phyloP scores from a whole-genome alignment of 2,329 filamentous ascomycete genomes.

The Xylariaceae sp. region DNA sequence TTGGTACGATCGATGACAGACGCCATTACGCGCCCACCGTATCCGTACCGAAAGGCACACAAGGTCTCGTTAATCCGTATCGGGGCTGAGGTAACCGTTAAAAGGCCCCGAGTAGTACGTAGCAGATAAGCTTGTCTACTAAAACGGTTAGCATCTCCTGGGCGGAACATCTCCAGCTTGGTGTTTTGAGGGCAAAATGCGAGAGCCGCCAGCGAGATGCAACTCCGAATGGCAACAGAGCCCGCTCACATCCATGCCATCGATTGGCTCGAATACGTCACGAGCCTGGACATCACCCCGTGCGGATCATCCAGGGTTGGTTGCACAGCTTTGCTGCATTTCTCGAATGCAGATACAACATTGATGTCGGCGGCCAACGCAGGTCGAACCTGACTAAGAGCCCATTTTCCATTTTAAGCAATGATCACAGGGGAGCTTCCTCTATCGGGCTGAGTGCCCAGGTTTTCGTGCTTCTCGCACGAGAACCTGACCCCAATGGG shows the following conservation, averaged over 20 bases:
- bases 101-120: constrained; percentile 3
- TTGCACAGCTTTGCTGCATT: constrained; percentile 15
- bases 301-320: constrained; percentile 18
- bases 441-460: constrained; percentile 16
- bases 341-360: constrained; percentile 16
- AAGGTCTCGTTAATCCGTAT: constrained; percentile 5
- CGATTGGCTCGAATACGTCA: constrained; percentile 18
- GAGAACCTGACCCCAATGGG: constrained; percentile 11
- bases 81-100: constrained; percentile 8
- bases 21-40: constrained; percentile 6
- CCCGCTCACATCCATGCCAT: constrained; percentile 12
- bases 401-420: constrained; percentile 16
- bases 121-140: constrained; percentile 7
- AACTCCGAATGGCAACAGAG: constrained; percentile 18
- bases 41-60: constrained; percentile 6
- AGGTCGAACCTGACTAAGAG: constrained; percentile 17
- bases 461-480: constrained; percentile 7
- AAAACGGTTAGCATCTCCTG: constrained; percentile 6
- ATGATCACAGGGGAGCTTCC: constrained; percentile 17
- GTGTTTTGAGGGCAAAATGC: constrained; percentile 7
- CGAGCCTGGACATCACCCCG: constrained; percentile 16
- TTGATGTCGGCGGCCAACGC: constrained; percentile 11
- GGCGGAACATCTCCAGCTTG: constrained; percentile 4
- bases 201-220: constrained; percentile 19
- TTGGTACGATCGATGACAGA: constrained; percentile 9